These are phyloP conservation scores for Candida berthetii DNA, from an alignment of 805 yeast genomes.

Conservation along the genomic window DNA sequence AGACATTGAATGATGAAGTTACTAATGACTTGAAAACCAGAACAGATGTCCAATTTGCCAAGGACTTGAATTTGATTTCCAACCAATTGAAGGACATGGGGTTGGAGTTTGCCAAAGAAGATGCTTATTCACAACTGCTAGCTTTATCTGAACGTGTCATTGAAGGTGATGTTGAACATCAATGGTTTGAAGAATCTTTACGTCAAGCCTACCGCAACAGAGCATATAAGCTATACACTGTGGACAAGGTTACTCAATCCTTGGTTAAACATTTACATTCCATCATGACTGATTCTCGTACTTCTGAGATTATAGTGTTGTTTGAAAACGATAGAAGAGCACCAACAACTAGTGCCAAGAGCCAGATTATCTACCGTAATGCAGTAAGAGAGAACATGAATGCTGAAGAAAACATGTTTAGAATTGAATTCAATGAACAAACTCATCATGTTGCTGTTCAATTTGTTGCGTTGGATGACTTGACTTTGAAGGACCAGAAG, in stretches of 20 bases:
- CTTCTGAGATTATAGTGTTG: slow-evolving; percentile 72
- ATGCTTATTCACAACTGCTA: slow-evolving; percentile 76
- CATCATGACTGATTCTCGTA: slow-evolving; percentile 69
- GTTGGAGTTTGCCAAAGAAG: slow-evolving; percentile 58
- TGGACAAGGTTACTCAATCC: slow-evolving; percentile 86
- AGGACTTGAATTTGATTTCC: slow-evolving; percentile 75
- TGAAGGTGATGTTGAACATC: slow-evolving; percentile 89
- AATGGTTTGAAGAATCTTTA: slow-evolving; percentile 90
- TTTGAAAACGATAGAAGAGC: slow-evolving; percentile 76
- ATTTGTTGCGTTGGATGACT: slow-evolving; percentile 81
- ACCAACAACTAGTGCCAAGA: slow-evolving; percentile 65
- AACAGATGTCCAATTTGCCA: slow-evolving; percentile 70
- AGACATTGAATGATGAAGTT: slow-evolving; percentile 62
- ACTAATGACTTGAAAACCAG: slow-evolving; percentile 64
- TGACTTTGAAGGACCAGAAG: slow-evolving; percentile 68
- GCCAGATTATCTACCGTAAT: slow-evolving; percentile 87
- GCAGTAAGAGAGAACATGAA: slow-evolving; percentile 76
- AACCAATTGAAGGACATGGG: slow-evolving; percentile 80
- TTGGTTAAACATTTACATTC: slow-evolving; percentile 83
- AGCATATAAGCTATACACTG: slow-evolving; percentile 88
- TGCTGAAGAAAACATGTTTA: slow-evolving; percentile 90
- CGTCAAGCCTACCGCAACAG: slow-evolving; percentile 93
- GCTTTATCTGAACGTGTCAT: slow-evolving; percentile 68
- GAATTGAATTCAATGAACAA: slow-evolving; percentile 62
- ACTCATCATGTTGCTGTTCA: slow-evolving; percentile 58